Evolutionary conservation across 352 stramenopile genomes (phyloP).

Genomic region (Globisporangium canariense): DNA sequence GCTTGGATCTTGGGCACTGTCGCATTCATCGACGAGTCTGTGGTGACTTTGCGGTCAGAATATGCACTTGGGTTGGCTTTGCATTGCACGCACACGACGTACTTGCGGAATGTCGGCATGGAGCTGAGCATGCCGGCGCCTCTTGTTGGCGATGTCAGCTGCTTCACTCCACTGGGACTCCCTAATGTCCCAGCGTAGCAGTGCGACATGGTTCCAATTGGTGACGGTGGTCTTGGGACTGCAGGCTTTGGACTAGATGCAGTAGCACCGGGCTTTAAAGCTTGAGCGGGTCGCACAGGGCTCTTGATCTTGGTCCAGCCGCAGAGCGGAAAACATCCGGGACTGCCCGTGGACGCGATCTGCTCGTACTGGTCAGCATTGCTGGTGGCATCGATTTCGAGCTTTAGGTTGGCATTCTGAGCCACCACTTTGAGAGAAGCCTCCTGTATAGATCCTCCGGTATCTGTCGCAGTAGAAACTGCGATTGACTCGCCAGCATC

Average conservation of each 20-base stretch:
- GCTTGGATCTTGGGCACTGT: not conserved
- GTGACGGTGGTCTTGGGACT: not conserved
- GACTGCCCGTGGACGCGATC: not conserved
- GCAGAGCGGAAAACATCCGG: constrained; percentile 10
- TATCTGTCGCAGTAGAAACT: not conserved
- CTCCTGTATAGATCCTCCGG: not conserved
- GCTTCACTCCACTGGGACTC: constrained; percentile 3
- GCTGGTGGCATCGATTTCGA: constrained; percentile 3
- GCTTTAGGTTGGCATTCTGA: not conserved
- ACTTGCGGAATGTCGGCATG: constrained; percentile 11
- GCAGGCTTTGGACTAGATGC: not conserved
- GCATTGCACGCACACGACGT: constrained; percentile 9
- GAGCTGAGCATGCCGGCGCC: not conserved
- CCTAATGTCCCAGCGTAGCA: constrained; percentile 4
- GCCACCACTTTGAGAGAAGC: not conserved
- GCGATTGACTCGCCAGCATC: not conserved
- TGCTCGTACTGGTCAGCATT: not conserved
- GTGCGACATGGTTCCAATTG: constrained; percentile 1
- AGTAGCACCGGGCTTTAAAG: not conserved
- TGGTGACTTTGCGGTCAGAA: not conserved
- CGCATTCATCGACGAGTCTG: not conserved
- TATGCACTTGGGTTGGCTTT: not conserved
- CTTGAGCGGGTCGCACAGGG: not conserved
- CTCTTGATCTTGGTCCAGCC: constrained; percentile 13
- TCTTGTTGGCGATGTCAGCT: constrained; percentile 1